Evolutionary conservation across 1,139 yeast species (phyloP), one percentile per base, ranked within the genome.

Genomic region (Saccharomyces hybrid): DNA sequence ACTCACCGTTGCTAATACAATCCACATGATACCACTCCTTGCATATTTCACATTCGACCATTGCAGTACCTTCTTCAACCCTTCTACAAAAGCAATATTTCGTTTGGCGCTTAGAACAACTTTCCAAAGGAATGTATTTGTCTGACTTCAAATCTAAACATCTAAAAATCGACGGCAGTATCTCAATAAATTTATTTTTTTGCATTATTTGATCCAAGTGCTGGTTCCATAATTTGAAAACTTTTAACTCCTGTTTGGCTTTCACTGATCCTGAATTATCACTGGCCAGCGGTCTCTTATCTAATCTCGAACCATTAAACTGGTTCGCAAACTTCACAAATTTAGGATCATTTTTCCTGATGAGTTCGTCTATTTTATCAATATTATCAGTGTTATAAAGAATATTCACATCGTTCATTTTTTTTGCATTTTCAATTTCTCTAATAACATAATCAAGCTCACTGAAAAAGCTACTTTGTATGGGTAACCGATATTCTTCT

Each of bases 41-140:
- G 68, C 96, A 88, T 29, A 69, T 69, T 58, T 86, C 95, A 71
- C 96, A 89, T 61, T 84, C 88, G 50, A 87, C 80, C 95, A 88
- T 87, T 0, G 79, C 75, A 48, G 71, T 65, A 1, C 90, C 93
- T 55, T 76, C 77, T 63, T 87, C 95, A 25, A 74, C 73, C 55
- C 78, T 80, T 47, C 95, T 78, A 69, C 96, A 88, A 52, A 84
- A 70, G 67, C 96, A 88, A 65, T 84, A 88, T 23, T 65, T 61
- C 5, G 64, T 54, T 51, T 65, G 67, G n/a, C 62, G 59, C 50
- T 29, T 56, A 57, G 47, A 51, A 26, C 25, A 54, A 5, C 46
- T 53, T 7, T 57, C 59, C 1, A 58, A 11, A 3, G 55, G 58
- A 9, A 61, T 63, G 58, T 71, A 77, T 0, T 54, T 56, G 58